phyloP scores from a whole-genome alignment of 352 stramenopile species.

The Phytophthora parvispora region DNA sequence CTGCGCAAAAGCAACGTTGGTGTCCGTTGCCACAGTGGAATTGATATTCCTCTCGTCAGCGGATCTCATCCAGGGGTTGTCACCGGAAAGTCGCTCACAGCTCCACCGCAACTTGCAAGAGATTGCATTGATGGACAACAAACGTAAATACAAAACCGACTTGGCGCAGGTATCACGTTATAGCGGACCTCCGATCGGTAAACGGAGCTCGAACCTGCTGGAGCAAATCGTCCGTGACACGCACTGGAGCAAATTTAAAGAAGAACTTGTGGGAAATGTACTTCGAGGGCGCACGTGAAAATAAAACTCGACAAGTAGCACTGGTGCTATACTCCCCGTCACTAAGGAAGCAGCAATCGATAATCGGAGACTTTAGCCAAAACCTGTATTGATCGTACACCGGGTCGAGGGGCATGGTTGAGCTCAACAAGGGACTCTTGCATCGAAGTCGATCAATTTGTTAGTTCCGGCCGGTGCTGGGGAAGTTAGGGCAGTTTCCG shows the following conservation, averaged over 20 bases:
- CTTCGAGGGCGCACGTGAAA: slow-evolving; percentile 23
- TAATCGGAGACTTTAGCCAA: no score
- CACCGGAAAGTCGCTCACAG: slow-evolving; percentile 35
- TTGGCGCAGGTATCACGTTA: not conserved
- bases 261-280: slow-evolving; percentile 39
- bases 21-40: slow-evolving; percentile 50
- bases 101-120: slow-evolving; percentile 54
- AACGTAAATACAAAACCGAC: slow-evolving; percentile 3
- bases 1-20: slow-evolving; percentile 58
- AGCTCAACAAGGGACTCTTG: no score
- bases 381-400: no score
- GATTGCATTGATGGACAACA: slow-evolving; percentile 18
- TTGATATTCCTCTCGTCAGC: slow-evolving; percentile 61
- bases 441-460: no score
- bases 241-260: slow-evolving; percentile 45
- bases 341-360: no score
- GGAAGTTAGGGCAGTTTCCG: no score
- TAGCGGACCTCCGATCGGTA: slow-evolving; percentile 1
- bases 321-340: no score
- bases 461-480: no score
- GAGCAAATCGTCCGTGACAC: slow-evolving; percentile 32
- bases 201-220: slow-evolving; percentile 29
- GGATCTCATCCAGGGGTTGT: slow-evolving; percentile 50
- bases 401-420: no score
- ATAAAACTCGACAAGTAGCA: no score